These are phyloP conservation scores for Lactifluus rugatus DNA, from an alignment of 768 basidiomycete genomes.

Conservation along the genomic window DNA sequence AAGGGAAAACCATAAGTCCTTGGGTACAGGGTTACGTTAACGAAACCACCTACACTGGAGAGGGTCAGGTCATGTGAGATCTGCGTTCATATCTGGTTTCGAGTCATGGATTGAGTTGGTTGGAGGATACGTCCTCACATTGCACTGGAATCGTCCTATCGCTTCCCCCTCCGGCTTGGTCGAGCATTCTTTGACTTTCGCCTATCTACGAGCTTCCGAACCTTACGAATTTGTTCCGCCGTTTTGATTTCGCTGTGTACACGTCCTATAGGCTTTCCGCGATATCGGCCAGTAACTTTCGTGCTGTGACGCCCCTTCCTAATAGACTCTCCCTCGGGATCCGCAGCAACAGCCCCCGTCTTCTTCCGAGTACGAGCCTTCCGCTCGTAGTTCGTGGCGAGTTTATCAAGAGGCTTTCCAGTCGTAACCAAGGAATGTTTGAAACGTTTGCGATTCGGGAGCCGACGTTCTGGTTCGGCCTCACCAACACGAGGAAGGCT, in stretches of 20 bases:
- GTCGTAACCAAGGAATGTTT: constrained; percentile 56
- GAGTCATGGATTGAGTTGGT: background rate
- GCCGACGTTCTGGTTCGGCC: constrained; percentile 42
- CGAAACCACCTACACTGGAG: background rate
- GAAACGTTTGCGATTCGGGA: constrained; percentile 41
- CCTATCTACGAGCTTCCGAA: constrained; percentile 53
- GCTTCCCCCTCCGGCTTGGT: constrained; percentile 38
- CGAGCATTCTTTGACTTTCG: constrained; percentile 76
- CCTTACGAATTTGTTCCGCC: constrained; percentile 77
- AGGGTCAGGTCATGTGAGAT: background rate
- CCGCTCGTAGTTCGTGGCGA: constrained; percentile 61
- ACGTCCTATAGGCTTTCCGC: constrained; percentile 49
- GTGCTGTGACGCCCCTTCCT: constrained; percentile 20
- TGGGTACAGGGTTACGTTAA: background rate
- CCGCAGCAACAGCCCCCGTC: constrained; percentile 27
- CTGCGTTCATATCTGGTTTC: background rate
- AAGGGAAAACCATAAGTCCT: background rate
- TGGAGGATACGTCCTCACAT: background rate
- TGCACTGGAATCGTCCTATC: constrained; percentile 8
- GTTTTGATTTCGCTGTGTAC: constrained; percentile 82
- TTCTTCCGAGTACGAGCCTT: constrained; percentile 58
- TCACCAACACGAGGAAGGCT: constrained; percentile 78
- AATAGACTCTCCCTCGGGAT: constrained; percentile 26
- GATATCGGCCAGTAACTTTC: constrained; percentile 35
- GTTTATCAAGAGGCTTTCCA: constrained; percentile 72